phyloP scores from a whole-genome alignment of 2,329 filamentous ascomycete genomes.

The Pyricularia pennisetigena region DNA sequence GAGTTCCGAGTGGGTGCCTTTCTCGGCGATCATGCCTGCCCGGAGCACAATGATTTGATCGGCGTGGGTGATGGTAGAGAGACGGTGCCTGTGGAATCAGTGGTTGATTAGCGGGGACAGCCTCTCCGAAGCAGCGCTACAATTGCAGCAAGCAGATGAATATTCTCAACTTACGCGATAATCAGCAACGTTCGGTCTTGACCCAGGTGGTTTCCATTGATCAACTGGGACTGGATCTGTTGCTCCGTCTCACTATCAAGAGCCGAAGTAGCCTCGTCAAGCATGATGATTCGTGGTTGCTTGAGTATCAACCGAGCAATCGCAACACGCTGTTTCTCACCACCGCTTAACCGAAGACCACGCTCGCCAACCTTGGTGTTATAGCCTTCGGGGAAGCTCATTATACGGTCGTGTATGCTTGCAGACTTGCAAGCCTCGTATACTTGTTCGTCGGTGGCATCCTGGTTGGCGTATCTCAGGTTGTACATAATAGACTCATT shows the following conservation, averaged over 20 bases:
- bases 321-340: constrained; percentile 49
- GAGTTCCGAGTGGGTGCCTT: constrained; percentile 55
- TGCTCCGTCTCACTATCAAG: constrained; percentile 53
- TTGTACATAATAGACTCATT: constrained; percentile 48
- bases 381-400: constrained; percentile 42
- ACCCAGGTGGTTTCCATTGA: constrained; percentile 52
- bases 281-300: constrained; percentile 57
- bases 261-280: constrained; percentile 64
- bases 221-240: constrained; percentile 57
- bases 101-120: neutral
- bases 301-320: constrained; percentile 59
- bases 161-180: constrained; percentile 59
- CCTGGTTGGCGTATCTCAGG: constrained; percentile 38
- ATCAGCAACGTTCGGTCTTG: constrained; percentile 86
- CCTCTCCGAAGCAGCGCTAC: neutral
- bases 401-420: constrained; percentile 44
- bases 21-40: constrained; percentile 13
- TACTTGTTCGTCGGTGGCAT: constrained; percentile 37
- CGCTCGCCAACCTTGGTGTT: constrained; percentile 42
- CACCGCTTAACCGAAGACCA: constrained; percentile 45
- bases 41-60: constrained; percentile 17
- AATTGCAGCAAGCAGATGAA: neutral
- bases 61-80: constrained; percentile 48
- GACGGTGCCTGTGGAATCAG: constrained; percentile 52
- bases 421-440: constrained; percentile 40